These are phyloP conservation scores for Solidago caesia DNA, from an alignment of 129 eudicot species.

Conservation along the genomic window DNA sequence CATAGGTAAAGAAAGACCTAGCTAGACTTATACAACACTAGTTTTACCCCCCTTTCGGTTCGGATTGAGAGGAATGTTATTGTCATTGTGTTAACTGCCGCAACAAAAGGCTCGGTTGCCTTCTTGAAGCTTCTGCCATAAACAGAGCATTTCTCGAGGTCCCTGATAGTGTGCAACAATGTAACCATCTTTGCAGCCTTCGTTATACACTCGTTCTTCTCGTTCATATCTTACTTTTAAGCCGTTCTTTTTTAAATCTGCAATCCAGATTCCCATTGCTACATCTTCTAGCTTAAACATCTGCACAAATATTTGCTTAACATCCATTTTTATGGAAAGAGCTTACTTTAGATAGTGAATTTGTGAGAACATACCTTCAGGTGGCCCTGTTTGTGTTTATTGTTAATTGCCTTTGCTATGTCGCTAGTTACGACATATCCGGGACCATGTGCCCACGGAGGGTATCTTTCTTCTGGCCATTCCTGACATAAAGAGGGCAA, in stretches of 20 bases:
- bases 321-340: not conserved
- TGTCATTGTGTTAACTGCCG: conserved; percentile 42
- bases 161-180: conserved; percentile 95
- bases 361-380: conserved; percentile 53
- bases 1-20: conserved; percentile 14
- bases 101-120: conserved; percentile 70
- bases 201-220: conserved; percentile 32
- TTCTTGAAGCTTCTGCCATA: conserved; percentile 94
- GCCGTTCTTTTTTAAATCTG: conserved; percentile 71
- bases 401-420: conserved; percentile 71
- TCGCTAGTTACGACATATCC: conserved; percentile 82
- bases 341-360: not conserved
- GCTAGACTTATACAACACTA: conserved; percentile 29
- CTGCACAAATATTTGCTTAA: conserved; percentile 33
- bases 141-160: conserved; percentile 92
- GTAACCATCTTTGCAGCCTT: conserved; percentile 89
- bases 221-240: conserved; percentile 39
- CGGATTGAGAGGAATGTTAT: not conserved
- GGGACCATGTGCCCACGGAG: conserved; percentile 99
- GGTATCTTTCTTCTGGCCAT: conserved; percentile 82
- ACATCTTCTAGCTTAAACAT: conserved; percentile 93
- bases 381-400: conserved; percentile 60
- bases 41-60: not conserved
- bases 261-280: conserved; percentile 97
- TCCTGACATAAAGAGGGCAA: conserved; percentile 46